Base-by-base conservation (phyloP, 208 protist genomes). In the Trypanosoma melophagium region DNA sequence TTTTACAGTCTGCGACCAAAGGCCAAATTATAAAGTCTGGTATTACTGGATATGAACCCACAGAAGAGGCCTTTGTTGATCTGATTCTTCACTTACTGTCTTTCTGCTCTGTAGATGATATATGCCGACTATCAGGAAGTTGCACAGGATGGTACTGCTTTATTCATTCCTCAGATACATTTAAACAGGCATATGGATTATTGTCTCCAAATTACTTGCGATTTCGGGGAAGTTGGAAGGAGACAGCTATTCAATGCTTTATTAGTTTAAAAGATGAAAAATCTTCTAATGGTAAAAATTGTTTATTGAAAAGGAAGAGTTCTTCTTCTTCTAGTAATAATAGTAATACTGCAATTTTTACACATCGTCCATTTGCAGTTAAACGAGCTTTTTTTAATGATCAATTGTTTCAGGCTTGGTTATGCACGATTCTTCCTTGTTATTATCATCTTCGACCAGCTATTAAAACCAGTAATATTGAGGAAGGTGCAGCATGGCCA, bases 381-480 rank as follows among this genome's bases (percentile, higher is more conserved):
- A 60, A 53, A 42, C 90, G 85, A 9, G 63, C 60, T 25, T 92
- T 86, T 75, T 95, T 89, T 71, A 84, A 80, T 74, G 90, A 93
- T 61, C 72, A 87, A 8, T 80, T 95, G 50, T 95, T 95, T 66
- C 90, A 95, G 75, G 74, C 81, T 58, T 93, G 90, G 90, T 85
- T 95, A 83, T 95, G 90, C 80, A 93, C 85, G 40, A 89, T 92
- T 60, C 74, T 95, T 51, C 90, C 90, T 3, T 68, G 76, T 8
- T 60, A 89, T 64, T 93, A 95, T 59, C 81, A 89, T 68, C 76
- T 95, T 19, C 71, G 52, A 12, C 74, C 62, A 16, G 65, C 59
- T 2, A n/a, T 49, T 28, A 56, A 31, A 28, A 61, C 60, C 10
- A 16, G 19, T 40, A 22, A 41, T 8, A 60, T 45, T 51, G 17